These are phyloP conservation scores for Metschnikowia arizonensis DNA, from an alignment of 805 yeast species.

Conservation along the genomic window DNA sequence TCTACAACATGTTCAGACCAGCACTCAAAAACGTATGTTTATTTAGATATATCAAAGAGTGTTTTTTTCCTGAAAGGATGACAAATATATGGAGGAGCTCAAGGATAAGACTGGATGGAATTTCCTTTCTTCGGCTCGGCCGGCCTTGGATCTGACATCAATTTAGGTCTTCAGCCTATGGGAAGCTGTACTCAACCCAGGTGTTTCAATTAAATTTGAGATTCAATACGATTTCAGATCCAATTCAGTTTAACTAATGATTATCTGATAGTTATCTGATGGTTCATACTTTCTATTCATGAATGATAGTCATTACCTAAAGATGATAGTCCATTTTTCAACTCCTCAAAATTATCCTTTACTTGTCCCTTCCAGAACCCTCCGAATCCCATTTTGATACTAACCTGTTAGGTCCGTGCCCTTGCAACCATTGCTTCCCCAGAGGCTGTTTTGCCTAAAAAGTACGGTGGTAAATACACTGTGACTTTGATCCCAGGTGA, in stretches of 20 bases:
- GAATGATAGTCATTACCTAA: no score
- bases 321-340: no score
- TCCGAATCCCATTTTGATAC: constrained; percentile 16
- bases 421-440: constrained; percentile 58
- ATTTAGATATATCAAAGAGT: background rate
- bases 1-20: constrained; percentile 18
- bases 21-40: constrained; percentile 20
- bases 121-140: background rate
- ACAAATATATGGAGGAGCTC: background rate
- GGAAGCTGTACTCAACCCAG: no score
- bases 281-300: no score
- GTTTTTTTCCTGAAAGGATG: background rate
- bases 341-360: no score
- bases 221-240: no score
- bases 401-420: constrained; percentile 36
- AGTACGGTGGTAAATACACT: constrained; percentile 91
- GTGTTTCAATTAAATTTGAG: no score
- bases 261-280: no score
- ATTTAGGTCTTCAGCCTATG: no score
- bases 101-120: background rate
- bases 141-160: background rate
- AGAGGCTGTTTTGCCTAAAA: constrained; percentile 71
- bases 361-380: background rate
- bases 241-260: no score
- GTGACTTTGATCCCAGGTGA: constrained; percentile 97